Evolutionary conservation across 2,329 filamentous ascomycete species (phyloP).

Genomic region (Knufia fluminis): DNA sequence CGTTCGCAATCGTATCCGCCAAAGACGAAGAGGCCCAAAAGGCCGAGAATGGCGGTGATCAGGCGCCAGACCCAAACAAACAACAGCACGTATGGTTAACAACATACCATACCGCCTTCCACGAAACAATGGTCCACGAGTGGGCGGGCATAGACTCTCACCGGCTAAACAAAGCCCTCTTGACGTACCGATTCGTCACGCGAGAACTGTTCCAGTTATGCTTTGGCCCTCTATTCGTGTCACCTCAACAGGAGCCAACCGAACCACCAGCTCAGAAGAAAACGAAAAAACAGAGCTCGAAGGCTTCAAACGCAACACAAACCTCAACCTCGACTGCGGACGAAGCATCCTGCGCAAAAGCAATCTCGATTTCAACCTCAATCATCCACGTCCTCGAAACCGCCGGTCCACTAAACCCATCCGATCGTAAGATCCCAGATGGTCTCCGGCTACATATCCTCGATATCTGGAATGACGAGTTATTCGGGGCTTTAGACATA

Average conservation of each 20-base stretch:
- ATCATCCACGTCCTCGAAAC: conserved; percentile 27
- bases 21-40: conserved; percentile 4
- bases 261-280: conserved; percentile 18
- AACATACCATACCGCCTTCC: conserved; percentile 45
- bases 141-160: conserved; percentile 64
- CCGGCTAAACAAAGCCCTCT: conserved; percentile 86
- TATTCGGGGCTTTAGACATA: conserved; percentile 50
- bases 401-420: conserved; percentile 19
- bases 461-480: conserved; percentile 87
- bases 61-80: background rate
- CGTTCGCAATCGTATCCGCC: conserved; percentile 12
- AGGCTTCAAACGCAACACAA: background rate
- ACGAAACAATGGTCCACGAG: conserved; percentile 59
- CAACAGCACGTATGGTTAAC: conserved; percentile 11
- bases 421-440: conserved; percentile 56
- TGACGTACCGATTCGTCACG: conserved; percentile 60
- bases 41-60: background rate
- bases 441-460: conserved; percentile 78
- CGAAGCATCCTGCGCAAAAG: conserved; percentile 12
- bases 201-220: conserved; percentile 17
- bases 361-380: conserved; percentile 34
- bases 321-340: conserved; percentile 19
- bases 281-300: conserved; percentile 8
- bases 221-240: conserved; percentile 20
- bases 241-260: background rate